These are phyloP conservation scores for Camellia oleifera DNA, from an alignment of 179 eudicot species.

Conservation along the genomic window DNA sequence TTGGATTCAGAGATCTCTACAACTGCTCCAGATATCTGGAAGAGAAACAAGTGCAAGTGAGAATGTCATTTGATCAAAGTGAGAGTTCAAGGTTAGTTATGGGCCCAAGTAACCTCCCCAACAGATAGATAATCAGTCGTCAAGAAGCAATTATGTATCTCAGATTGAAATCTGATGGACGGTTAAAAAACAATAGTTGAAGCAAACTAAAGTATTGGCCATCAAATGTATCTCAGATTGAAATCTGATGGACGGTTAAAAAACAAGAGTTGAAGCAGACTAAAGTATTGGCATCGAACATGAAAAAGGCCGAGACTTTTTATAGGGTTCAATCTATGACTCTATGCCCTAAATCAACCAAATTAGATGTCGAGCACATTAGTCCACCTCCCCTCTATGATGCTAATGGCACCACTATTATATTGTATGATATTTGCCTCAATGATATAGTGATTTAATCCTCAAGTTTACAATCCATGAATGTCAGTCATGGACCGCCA, in stretches of 20 bases:
- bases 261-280: not conserved
- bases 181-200: not conserved
- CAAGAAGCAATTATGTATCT: not conserved
- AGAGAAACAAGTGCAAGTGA: slow-evolving; percentile 24
- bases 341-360: not conserved
- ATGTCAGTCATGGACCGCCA: not conserved
- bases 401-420: not conserved
- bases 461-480: not conserved
- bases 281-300: not conserved
- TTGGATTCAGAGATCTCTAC: slow-evolving; percentile 81
- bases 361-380: not conserved
- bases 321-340: not conserved
- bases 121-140: not conserved
- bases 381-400: not conserved
- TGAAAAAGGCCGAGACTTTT: not conserved
- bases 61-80: slow-evolving; percentile 13
- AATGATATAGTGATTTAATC: not conserved
- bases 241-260: not conserved
- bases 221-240: not conserved
- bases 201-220: not conserved
- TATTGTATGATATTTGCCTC: not conserved
- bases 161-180: not conserved
- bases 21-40: slow-evolving; percentile 91
- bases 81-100: not conserved
- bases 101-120: not conserved